phyloP scores from a whole-genome alignment of 345 rosid species.

The Boechera divaricarpa region DNA sequence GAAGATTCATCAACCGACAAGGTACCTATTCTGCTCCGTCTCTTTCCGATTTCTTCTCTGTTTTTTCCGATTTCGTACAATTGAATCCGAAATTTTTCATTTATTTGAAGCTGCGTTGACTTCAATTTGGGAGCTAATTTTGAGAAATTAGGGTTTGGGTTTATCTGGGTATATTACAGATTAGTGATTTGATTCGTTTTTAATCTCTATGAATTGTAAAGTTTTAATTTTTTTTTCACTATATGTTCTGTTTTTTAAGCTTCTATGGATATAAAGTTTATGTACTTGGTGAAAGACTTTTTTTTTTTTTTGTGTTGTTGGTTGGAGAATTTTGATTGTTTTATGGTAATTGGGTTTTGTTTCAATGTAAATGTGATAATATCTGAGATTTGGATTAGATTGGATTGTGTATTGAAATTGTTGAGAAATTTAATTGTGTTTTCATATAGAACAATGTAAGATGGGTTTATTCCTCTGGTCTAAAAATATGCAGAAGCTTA shows the following conservation, averaged over 20 bases:
- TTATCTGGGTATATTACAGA: not conserved
- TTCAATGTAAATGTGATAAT: not conserved
- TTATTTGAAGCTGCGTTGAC: constrained; percentile 30
- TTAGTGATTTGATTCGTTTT: not conserved
- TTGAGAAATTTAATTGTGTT: constrained; percentile 7
- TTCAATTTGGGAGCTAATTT: not conserved
- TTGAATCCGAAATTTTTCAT: not conserved
- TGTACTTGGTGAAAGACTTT: not conserved
- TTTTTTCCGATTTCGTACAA: not conserved
- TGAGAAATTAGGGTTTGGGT: constrained; percentile 21
- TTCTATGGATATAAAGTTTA: not conserved
- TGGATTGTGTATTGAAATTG: not conserved
- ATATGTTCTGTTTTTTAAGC: not conserved
- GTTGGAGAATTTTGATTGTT: not conserved
- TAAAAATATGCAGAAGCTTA: constrained; percentile 37
- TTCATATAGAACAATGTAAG: constrained; percentile 21
- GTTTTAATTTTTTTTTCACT: not conserved
- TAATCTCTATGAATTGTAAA: not conserved
- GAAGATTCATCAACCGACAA: constrained; percentile 4
- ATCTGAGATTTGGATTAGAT: not conserved
- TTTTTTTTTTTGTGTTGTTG: not conserved
- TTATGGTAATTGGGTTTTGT: not conserved
- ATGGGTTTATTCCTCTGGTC: constrained; percentile 20
- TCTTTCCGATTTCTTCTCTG: constrained; percentile 5
- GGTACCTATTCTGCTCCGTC: constrained; percentile 3